Evolutionary conservation across 768 basidiomycete genomes (phyloP).

Genomic region (Lactarius psammicola): DNA sequence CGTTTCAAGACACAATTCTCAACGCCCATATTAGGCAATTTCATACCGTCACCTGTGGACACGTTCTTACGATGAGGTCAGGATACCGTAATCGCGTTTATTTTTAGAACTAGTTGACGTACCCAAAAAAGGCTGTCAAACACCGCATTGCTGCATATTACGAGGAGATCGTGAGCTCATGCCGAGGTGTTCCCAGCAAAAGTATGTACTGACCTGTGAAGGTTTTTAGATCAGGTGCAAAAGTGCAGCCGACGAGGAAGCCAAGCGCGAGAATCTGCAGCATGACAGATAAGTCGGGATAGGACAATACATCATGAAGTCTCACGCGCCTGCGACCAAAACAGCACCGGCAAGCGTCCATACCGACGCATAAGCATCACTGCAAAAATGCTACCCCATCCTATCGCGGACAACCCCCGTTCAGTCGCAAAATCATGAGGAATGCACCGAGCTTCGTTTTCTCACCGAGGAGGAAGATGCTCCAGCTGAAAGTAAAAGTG

Average conservation of each 20-base stretch:
- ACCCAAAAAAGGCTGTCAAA: conserved; percentile 57
- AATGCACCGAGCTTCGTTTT: conserved; percentile 3
- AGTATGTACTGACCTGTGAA: conserved; percentile 50
- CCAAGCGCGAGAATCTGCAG: conserved; percentile 52
- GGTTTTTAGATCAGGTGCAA: conserved; percentile 54
- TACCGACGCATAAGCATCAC: conserved; percentile 62
- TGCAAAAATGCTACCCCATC: conserved; percentile 60
- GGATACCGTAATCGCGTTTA: not conserved
- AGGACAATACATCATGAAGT: not conserved
- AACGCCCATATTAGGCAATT: not conserved
- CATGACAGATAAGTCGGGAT: not conserved
- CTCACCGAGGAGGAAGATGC: conserved; percentile 58
- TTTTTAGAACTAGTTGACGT: conserved; percentile 22
- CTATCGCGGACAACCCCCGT: conserved; percentile 32
- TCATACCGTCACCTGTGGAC: conserved; percentile 57
- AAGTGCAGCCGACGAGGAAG: conserved; percentile 58
- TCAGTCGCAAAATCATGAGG: conserved; percentile 19
- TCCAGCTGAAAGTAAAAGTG: conserved; percentile 46
- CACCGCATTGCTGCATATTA: conserved; percentile 52
- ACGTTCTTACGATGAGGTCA: conserved; percentile 41
- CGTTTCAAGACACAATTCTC: not conserved
- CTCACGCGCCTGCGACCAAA: conserved; percentile 62
- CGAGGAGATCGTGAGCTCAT: not conserved
- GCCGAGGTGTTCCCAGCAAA: conserved; percentile 30
- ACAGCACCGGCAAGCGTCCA: conserved; percentile 65